Evolutionary conservation across 108 stramenopile species (phyloP), one percentile per base, ranked within the genome.

Genomic region (Cyclostephanos tholiformis): DNA sequence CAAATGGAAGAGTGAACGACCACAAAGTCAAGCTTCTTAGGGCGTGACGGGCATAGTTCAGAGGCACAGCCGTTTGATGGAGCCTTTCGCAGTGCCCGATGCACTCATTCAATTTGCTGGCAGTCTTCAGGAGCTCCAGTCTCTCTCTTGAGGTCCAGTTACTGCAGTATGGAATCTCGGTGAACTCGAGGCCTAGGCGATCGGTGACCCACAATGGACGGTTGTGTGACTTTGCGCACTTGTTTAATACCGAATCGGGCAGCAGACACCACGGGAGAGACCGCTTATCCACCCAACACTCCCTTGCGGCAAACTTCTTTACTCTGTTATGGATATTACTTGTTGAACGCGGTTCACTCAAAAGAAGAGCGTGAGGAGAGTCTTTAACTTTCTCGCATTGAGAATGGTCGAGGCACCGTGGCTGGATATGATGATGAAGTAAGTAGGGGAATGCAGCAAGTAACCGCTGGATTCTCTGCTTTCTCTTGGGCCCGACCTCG

Each of bases 41-140:
- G 14, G 93, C 87, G 72, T 97, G 96, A 32, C 96, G 61, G 11
- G 92, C 92, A 81, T 97, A 97, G 77, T 91, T 86, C 20, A 97
- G 78, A 17, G 95, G 96, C 20, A 97, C 93, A 9, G 95, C 90
- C 6, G 93, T 95, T 76, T 97, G 92, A 57, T 94, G 94, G 22
- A 97, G 90, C 56, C 93, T 79, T 67, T 97, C 95, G 56, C 91
- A 93, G 17, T 90, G 75, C 20, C 95, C 95, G 58, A 95, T 80
- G 55, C 87, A 69, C 53, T 83, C 64, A 58, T 79, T 87, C 49
- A 95, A 78, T 75, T 87, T 85, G 43, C 85, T 85, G 11, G 85
- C 64, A 60, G 75, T 38, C 13, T 78, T 65, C 19, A 96, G 63
- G 6, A 96, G 66, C 27, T 73, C 70, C 25, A 91, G 83, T 17